Evolutionary conservation across 345 rosid species (phyloP), one percentile per base, ranked within the genome.

Genomic region (Eucalyptus polyanthemos): DNA sequence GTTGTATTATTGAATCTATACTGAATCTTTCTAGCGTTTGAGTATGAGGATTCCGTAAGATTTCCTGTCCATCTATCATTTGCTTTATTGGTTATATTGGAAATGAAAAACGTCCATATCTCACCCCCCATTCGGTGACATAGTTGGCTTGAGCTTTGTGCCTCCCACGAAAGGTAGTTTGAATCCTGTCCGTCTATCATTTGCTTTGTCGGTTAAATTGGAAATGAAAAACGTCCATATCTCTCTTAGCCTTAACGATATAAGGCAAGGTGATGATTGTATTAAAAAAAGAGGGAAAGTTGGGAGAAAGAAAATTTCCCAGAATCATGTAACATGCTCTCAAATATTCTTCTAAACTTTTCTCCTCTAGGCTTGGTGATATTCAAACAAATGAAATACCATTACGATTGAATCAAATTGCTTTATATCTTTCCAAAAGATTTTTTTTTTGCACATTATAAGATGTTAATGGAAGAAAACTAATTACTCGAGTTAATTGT

Each of bases 251-350:
- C 24, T 69, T 16, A 8, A 2, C 6, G 11, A 37, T 34, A 34
- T 17, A 69, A 69, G 80, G 24, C 80, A 40, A 16, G 24, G 42
- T 8, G 80, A 69, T 34, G 21, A 3, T 67, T 67, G 25, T 17
- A 69, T 14, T 69, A 31, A 31, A 34, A 58, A 9, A 72, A 19
- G 11, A 9, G 40, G 40, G 42, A 29, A 69, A 31, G 22, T 67
- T 5, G 40, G 22, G 80, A 67, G 40, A 31, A 14, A 31, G 17
- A 34, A 34, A 72, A 9, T 0, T 72, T 72, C 44, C 25, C 81
- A 11, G 14, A 19, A 72, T 72, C 1, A 2, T 17, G 6, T 37
- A 37, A 19, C 6, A 8, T 19, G 0, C 44, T 2, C 25, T 17
- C 24, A 6, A 72, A 34, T 72, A 9, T 34, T 72, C 24, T 72